Evolutionary conservation across 495 filamentous ascomycete species (phyloP), one percentile per base, ranked within the genome.

Genomic region (Evernia prunastri): DNA sequence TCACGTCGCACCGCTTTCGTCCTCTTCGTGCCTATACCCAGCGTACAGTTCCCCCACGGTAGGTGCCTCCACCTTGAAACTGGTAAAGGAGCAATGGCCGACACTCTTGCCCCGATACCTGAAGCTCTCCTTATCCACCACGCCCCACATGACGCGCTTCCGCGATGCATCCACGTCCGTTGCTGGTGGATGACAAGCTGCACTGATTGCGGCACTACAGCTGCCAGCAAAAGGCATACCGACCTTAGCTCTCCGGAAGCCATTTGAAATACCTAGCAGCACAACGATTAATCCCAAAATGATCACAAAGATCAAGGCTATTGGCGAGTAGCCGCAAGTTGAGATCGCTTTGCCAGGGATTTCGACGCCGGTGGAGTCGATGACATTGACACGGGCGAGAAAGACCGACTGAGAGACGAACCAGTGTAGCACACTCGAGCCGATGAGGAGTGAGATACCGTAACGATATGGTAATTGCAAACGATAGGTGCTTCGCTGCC

Each of bases 381-480:
- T 56, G 6, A 70, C 68, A n/a, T 60, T 62, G 47, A 78, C 65
- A 1, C 65, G 66, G 9, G 71, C 72, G n/a, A 81, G 63, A 60
- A 77, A 81, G 37, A 81, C 36, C 18, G 64, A 70, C 59, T 78
- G 75, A 2, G 77, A 79, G 0, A 77, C 53, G 0, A 78, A 70
- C 73, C 73, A 81, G 64, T 82, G 80, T 10, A 80, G 63, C 8
- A 75, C 0, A 5, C 66, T 70, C 5, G 71, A 73, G 25, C 71
- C 35, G 20, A 64, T 40, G 0, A 77, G 45, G 0, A 82, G 70
- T 1, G 78, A 75, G 17, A 80, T 37, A 12, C 66, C 70, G 65
- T 77, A 81, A 13, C 68, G 69, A 42, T 77, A 81, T 0, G 80
- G 80, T 5, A 84, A 72, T 40, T 76, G 73, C 0, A 83, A 76